A percentile compares a stretch with the other conserved stretches of the same genome.
phyloP scores from a whole-genome alignment of 2,329 filamentous ascomycete genomes.

The Mycosphaerelloides madeirae region DNA sequence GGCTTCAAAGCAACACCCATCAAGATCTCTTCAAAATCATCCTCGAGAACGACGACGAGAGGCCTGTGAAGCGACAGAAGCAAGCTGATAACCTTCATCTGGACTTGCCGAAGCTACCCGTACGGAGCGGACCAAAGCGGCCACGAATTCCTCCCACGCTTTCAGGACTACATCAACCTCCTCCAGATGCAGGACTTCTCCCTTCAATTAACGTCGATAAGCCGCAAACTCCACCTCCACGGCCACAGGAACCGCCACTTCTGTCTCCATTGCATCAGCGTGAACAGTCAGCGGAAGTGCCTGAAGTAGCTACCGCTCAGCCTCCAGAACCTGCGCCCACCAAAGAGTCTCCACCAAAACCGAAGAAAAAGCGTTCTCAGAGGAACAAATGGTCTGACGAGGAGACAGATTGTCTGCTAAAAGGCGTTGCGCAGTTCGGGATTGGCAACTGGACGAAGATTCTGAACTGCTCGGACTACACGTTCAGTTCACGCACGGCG shows the following conservation, averaged over 20 bases:
- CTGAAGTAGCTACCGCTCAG: not conserved
- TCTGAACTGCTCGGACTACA: conserved; percentile 51
- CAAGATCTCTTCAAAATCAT: conserved; percentile 26
- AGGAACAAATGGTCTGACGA: conserved; percentile 58
- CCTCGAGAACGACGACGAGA: conserved; percentile 29
- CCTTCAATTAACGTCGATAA: conserved; percentile 50
- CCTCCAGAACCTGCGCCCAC: conserved; percentile 24
- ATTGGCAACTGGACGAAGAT: conserved; percentile 64
- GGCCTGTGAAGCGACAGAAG: conserved; percentile 27
- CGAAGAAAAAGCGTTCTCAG: conserved; percentile 19
- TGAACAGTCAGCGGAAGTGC: no score
- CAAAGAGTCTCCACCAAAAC: conserved; percentile 35
- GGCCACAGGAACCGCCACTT: not conserved
- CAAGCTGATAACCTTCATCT: conserved; percentile 16
- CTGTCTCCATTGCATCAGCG: no score
- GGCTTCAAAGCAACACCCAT: conserved; percentile 24
- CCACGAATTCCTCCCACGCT: conserved; percentile 47
- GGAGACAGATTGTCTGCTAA: conserved; percentile 55
- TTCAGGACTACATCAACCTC: conserved; percentile 60
- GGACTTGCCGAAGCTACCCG: conserved; percentile 36
- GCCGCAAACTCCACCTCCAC: conserved; percentile 14
- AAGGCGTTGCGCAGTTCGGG: conserved; percentile 57
- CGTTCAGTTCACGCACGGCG: conserved; percentile 55
- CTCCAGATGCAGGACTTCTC: conserved; percentile 56
- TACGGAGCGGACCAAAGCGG: conserved; percentile 26